phyloP scores from a whole-genome alignment of 1,284 basidiomycete genomes.

The Ustilago lituana region DNA sequence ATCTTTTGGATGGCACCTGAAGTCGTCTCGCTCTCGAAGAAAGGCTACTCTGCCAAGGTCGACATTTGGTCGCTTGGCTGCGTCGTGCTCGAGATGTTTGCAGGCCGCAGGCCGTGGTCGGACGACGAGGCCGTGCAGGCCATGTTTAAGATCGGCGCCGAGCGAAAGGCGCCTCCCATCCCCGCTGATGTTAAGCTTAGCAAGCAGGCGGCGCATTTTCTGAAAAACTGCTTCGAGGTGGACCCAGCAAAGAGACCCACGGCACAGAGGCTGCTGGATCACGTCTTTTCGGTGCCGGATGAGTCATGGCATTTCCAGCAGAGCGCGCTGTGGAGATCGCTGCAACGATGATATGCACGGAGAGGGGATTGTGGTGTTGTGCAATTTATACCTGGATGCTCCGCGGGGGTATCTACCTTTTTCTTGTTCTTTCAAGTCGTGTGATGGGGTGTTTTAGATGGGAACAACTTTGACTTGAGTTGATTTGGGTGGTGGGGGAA shows the following conservation, averaged over 20 bases:
- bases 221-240: conserved; percentile 87
- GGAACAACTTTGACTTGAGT: no score
- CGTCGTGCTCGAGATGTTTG: conserved; percentile 98
- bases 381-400: no score
- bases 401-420: no score
- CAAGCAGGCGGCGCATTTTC: conserved; percentile 82
- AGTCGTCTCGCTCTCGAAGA: conserved; percentile 82
- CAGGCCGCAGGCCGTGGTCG: conserved; percentile 90
- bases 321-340: conserved; percentile 46
- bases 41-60: conserved; percentile 90
- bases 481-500: no score
- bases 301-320: conserved; percentile 56
- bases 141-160: conserved; percentile 89
- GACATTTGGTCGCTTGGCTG: conserved; percentile 99
- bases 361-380: no score
- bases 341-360: conserved; percentile 30
- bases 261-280: conserved; percentile 81
- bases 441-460: no score
- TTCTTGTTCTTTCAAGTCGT: no score
- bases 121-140: conserved; percentile 89
- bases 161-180: conserved; percentile 85
- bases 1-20: conserved; percentile 99
- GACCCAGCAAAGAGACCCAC: conserved; percentile 87
- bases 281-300: conserved; percentile 76
- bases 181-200: conserved; percentile 82